Base-by-base conservation (phyloP, 495 filamentous ascomycete species). In the Neurospora discreta region DNA sequence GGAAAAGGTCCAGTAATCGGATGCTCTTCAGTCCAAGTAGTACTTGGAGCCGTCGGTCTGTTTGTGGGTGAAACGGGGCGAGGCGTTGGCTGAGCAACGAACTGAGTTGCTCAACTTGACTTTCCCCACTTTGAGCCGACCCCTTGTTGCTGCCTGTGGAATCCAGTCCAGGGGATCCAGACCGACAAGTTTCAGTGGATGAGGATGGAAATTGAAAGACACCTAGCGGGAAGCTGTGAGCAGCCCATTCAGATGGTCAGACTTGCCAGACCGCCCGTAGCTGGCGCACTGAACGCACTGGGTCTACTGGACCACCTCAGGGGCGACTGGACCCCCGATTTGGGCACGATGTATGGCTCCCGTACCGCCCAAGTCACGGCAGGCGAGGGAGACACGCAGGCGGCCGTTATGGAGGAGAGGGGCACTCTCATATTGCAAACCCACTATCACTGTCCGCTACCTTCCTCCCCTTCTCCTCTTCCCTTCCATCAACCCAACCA, bases 371-470 rank as follows among this genome's bases (percentile, higher is more conserved):
- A 23, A 72, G 41, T 68, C 60, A 67, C 71, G 52, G 52, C 52
- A 65, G 52, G 52, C 52, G 52, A 65, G 52, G 52, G 52, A 65
- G 52, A 65, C 52, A 76, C 70, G 75, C 74, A 44, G 71, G 67
- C 73, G 72, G 70, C 42, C 13, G 43, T 68, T 73, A 69, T 43
- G 58, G 75, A 74, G 71, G 52, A 69, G 78, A 80, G 78, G 78
- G 77, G 77, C 78, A 79, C 58, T 72, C 72, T 75, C 74, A 77
- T 79, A 52, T 78, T 77, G 74, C 44, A 74, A 71, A 74, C 70
- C 75, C 71, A 76, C 73, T 69, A 74, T 52, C 73, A 72, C 75
- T 71, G 68, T 71, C 70, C 23, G 69, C 68, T 73, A 43, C 65
- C 71, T 71, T 75, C 76, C 73, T 75, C 76, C 72, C 33, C 46